Base-by-base conservation (phyloP, 139 green algal species). In the Closterium sp. region DNA sequence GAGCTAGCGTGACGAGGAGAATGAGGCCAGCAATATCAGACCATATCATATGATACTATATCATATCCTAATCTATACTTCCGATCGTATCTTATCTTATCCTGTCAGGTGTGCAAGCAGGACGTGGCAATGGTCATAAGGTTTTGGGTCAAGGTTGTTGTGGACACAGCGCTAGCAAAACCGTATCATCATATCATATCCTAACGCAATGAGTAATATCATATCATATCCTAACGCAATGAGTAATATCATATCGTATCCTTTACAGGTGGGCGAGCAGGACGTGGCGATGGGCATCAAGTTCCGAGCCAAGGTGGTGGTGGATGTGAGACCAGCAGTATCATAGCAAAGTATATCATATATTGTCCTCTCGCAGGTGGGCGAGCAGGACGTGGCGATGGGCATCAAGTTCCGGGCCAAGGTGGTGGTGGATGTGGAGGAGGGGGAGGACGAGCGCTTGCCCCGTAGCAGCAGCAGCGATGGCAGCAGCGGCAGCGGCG, bases 21-120 rank as follows among this genome's bases (percentile, higher is more conserved):
- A n/a, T n/a, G n/a, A n/a, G n/a, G n/a, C n/a, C n/a, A n/a, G n/a
- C n/a, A n/a, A n/a, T n/a, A n/a, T n/a, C n/a, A n/a, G n/a, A n/a
- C n/a, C n/a, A n/a, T n/a, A 50, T 50, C 38, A 50, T 13, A 50
- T 50, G 7, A 50, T 50, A 45, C 38, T 0, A 45, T 45, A 45
- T 45, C 38, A 9, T 45, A 45, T n/a, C n/a, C n/a, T n/a, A n/a
- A n/a, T n/a, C n/a, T n/a, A n/a, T n/a, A n/a, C n/a, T n/a, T n/a
- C n/a, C n/a, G n/a, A n/a, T n/a, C n/a, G n/a, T n/a, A n/a, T n/a
- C n/a, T n/a, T n/a, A n/a, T n/a, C n/a, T n/a, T n/a, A n/a, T n/a
- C n/a, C n/a, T n/a, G n/a, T n/a, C 95, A 98, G 96, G 95, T 98
- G 3, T 97, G 97, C 0, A 95, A 96, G 22, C 97, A 98, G 89